Percentiles rank a stretch among this genome's conserved stretches.
These are phyloP conservation scores for Phialocephala subalpina DNA, from an alignment of 2,329 filamentous ascomycete species.

Conservation along the genomic window DNA sequence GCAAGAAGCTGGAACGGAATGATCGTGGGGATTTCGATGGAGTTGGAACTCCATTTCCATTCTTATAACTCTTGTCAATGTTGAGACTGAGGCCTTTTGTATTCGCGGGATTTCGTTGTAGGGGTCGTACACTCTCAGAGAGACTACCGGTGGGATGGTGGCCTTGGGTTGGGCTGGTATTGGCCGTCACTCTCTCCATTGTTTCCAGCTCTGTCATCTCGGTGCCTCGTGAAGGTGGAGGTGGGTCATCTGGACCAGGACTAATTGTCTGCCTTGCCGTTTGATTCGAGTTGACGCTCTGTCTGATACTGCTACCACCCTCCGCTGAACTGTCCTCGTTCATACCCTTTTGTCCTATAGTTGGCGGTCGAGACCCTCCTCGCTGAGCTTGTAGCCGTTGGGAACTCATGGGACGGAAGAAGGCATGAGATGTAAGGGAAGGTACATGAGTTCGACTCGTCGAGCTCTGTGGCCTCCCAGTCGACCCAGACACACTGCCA, in stretches of 20 bases:
- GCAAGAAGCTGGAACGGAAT: constrained; percentile 77
- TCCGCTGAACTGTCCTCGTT: constrained; percentile 53
- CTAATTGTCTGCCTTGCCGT: constrained; percentile 39
- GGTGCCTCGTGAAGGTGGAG: constrained; percentile 79
- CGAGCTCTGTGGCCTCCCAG: constrained; percentile 67
- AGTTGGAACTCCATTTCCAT: constrained; percentile 59
- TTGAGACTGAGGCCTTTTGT: constrained; percentile 60
- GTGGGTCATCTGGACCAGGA: constrained; percentile 58
- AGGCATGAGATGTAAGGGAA: constrained; percentile 86
- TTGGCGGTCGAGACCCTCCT: constrained; percentile 60
- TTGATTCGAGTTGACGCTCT: constrained; percentile 64
- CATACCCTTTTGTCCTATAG: constrained; percentile 41
- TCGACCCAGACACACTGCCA: constrained; percentile 50
- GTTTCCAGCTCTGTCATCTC: constrained; percentile 80
- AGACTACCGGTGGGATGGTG: constrained; percentile 67
- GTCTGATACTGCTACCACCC: constrained; percentile 56
- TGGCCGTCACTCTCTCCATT: constrained; percentile 74
- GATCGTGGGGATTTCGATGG: constrained; percentile 78
- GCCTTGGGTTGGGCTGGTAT: constrained; percentile 74
- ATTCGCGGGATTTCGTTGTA: constrained; percentile 52
- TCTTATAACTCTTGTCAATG: constrained; percentile 66
- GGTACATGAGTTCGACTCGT: constrained; percentile 88
- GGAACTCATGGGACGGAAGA: constrained; percentile 97
- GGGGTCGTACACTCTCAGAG: constrained; percentile 79
- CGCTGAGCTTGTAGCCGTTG: constrained; percentile 92